Percentiles rank a stretch among this genome's conserved stretches.
phyloP scores from a whole-genome alignment of 306 rosid genomes.

The Trifolium subterraneum region DNA sequence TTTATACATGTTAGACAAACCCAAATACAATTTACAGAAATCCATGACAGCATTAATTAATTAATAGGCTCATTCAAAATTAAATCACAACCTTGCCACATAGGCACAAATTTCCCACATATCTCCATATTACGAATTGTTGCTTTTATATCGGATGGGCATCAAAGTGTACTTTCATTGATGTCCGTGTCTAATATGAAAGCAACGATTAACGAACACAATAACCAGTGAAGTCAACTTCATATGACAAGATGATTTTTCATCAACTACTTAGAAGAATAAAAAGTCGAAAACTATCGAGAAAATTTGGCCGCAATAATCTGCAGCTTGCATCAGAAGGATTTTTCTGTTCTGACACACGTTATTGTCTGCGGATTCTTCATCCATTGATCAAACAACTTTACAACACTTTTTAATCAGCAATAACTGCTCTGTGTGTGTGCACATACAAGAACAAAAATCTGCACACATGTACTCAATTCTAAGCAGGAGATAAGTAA shows the following conservation, averaged over 20 bases:
- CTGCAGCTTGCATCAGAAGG: neutral
- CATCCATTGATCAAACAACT: slow-evolving; percentile 19
- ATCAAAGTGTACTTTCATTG: neutral
- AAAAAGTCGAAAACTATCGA: neutral
- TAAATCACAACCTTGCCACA: too few species aligned
- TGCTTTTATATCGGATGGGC: neutral
- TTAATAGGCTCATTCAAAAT: too few species aligned
- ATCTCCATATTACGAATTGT: neutral
- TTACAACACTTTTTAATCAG: neutral
- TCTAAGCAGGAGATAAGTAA: neutral
- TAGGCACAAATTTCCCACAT: too few species aligned
- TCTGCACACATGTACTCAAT: neutral
- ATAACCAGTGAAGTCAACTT: neutral
- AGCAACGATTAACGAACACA: neutral
- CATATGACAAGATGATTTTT: neutral
- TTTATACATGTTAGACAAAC: too few species aligned
- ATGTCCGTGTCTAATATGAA: too few species aligned
- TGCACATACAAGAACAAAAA: slow-evolving; percentile 7
- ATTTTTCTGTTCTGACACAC: neutral
- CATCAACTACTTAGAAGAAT: neutral
- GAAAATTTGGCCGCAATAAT: neutral
- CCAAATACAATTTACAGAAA: neutral
- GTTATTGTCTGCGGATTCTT: neutral
- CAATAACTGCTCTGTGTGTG: neutral
- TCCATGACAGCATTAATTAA: too few species aligned